Base-by-base conservation (phyloP, 2,329 filamentous ascomycete species). In the Fusarium sulawesiense region DNA sequence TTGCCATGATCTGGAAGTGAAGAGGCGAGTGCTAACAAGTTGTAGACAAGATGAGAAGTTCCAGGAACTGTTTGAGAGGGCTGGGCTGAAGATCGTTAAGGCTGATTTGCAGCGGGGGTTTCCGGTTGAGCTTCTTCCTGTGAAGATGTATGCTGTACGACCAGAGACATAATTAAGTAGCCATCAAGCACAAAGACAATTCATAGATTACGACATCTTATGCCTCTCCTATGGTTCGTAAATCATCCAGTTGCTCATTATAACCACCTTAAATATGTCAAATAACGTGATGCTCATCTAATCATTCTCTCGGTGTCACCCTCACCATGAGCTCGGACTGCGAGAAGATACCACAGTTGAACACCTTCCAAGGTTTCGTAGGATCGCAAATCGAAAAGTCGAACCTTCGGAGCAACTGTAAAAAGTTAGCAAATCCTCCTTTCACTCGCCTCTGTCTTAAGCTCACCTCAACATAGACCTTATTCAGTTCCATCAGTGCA, bases 91-190 rank as follows among this genome's bases (percentile, higher is more conserved):
- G 56, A 76, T 97, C n/a, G 80, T 93, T 37, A 87, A 83, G 76
- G 89, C 87, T 1, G 92, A 96, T 77, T 72, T 92, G 51, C 92
- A 97, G 80, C 86, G 85, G 40, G 92, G 92, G 0, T 90, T 96
- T 18, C 78, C 77, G 50, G 89, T 90, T 2, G 88, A 65, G 7
- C 78, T 97, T 32, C 90, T 91, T 72, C 92, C 93, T 0, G 91
- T 97, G 20, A 87, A 88, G 73, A 91, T 91, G 78, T 97, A 94
- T 80, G 94, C 93, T 3, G 80, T 97, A 73, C 88, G 87, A 72
- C 88, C 89, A 0, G 60, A 68, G n/a, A 13, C 27, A 21, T 53
- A 58, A 14, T 16, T 4, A 14, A 37, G 3, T n/a, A 6, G 0
- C 18, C 7, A 32, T 20, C 14, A 10, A 20, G 12, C 14, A 14